Evolutionary conservation across 2,329 filamentous ascomycete genomes (phyloP), one percentile per base, ranked within the genome.

Genomic region (Aspergillus latus): DNA sequence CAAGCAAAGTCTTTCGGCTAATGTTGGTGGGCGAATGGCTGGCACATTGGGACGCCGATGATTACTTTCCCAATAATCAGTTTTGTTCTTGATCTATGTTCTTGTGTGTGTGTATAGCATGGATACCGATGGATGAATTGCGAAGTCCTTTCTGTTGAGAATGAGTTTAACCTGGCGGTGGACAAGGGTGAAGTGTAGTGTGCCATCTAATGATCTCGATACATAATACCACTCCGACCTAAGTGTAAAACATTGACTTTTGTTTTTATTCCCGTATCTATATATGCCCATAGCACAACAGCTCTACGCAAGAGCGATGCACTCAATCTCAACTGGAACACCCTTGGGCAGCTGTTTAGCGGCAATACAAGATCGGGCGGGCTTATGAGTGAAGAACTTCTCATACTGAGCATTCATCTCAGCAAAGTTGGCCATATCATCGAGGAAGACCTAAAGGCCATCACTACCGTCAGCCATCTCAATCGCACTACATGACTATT

Each of bases 401-500:
- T 82, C 83, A 68, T 90, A 91, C 48, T 87, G 82, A 65, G 82
- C 81, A 74, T 91, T 92, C 86, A 91, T 90, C 71, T 87, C 84
- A 48, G 83, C 86, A 71, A 97, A 97, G 77, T 94, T 82, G 61
- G 82, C 84, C 93, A 97, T 97, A 75, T 95, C 89, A 49, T 88
- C 88, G 60, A 97, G 79, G 82, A 97, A 97, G 71, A 96, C 88
- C 75, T 78, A 40, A 37, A 21, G 21, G 34, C 37, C 40, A 39
- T 16, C 26, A 13, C 49, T 15, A 21, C 21, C 21, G 29, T 11
- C 16, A 49, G 21, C 21, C 21, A 21, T 21, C 21, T 21, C 21
- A 9, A 32, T 15, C 9, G n/a, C 21, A 30, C 15, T 21, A 2
- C 15, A 11, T 6, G 29, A 36, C 7, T n/a, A 45, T 6, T 6